Evolutionary conservation across 768 basidiomycete genomes (phyloP), one percentile per base, ranked within the genome.

Genomic region (Tricholoma saponaceum): DNA sequence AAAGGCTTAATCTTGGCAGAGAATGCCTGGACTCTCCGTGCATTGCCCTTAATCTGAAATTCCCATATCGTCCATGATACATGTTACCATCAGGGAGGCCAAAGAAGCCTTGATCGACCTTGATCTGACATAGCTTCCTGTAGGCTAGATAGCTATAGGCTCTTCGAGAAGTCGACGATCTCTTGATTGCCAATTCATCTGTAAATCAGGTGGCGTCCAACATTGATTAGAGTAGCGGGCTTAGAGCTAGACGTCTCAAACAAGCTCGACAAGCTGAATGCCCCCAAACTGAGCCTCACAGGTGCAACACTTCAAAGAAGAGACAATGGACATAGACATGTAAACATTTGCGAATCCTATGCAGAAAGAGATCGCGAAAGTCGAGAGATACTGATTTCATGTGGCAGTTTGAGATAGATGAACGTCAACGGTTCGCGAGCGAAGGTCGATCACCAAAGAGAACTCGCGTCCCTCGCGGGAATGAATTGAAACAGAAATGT

Each of bases 1-100:
- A 56, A 54, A 30, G 43, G 59, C 52, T 32, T 28, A 51, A 30
- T 46, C 44, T 52, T 60, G 54, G 59, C 55, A 55, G 51, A 55
- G 49, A 43, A 55, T 26, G 28, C 46, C 35, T 37, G 33, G 39
- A 53, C 56, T 23, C 56, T 28, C 47, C 26, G 23, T 10, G 47
- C 26, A 50, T 30, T 7, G 3, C 47, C 26, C 26, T 49, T 49
- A 28, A 49, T 49, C 8, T 49, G 47, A n/a, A 30, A 28, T 50
- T 50, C 7, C 6, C 7, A 49, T 26, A 50, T 50, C 16, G 47
- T n/a, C 26, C 9, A 50, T 50, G 47, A 30, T 50, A 30, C 47
- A 50, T 50, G 47, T 28, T 50, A 50, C 26, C 47, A 49, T 49
- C 47, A 49, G 26, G 14, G n/a, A 50, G 47, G 26, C 9, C 26